A percentile compares a stretch with the other conserved stretches of the same genome.
Conservation (phyloP, 108 stramenopile genomes). For the Cylindrotheca fusiformis region DNA sequence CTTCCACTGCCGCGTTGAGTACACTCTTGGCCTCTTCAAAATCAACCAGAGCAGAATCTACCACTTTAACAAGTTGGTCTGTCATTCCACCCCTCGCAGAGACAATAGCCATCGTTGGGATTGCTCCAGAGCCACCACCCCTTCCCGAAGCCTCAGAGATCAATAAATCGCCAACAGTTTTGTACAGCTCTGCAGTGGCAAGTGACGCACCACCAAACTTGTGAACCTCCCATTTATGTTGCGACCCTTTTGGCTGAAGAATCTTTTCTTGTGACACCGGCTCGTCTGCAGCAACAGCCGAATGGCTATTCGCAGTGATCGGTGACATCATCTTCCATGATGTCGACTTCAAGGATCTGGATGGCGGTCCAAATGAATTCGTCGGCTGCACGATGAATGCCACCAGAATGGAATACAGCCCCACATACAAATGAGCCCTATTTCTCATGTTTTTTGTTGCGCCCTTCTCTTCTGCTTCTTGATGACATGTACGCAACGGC, state of each 20-base stretch:
- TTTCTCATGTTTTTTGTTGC: too few species aligned
- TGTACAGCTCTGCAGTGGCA: conserved; percentile 57
- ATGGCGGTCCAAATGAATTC: too few species aligned
- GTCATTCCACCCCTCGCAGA: conserved; percentile 88
- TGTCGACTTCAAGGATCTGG: too few species aligned
- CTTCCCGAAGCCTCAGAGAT: conserved; percentile 42
- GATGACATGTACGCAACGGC: too few species aligned
- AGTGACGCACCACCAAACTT: conserved; percentile 67
- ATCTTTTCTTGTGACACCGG: too few species aligned
- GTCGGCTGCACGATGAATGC: too few species aligned
- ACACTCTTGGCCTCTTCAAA: conserved; percentile 39
- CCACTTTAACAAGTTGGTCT: conserved; percentile 60
- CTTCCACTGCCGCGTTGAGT: conserved; percentile 41
- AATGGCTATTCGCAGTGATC: too few species aligned
- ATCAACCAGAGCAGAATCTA: conserved; percentile 58
- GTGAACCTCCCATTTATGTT: conserved; percentile 61
- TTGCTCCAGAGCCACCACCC: conserved; percentile 27
- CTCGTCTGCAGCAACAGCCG: too few species aligned
- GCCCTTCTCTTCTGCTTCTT: too few species aligned
- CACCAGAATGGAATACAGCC: too few species aligned
- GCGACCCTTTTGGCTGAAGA: conserved; percentile 7
- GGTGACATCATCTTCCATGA: too few species aligned
- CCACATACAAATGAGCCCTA: too few species aligned
- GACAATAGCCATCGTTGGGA: conserved; percentile 81
- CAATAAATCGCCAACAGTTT: conserved; percentile 68